A percentile compares a stretch with the other conserved stretches of the same genome.
phyloP scores from a whole-genome alignment of 2,329 filamentous ascomycete genomes.

The Pezicula carpinea region DNA sequence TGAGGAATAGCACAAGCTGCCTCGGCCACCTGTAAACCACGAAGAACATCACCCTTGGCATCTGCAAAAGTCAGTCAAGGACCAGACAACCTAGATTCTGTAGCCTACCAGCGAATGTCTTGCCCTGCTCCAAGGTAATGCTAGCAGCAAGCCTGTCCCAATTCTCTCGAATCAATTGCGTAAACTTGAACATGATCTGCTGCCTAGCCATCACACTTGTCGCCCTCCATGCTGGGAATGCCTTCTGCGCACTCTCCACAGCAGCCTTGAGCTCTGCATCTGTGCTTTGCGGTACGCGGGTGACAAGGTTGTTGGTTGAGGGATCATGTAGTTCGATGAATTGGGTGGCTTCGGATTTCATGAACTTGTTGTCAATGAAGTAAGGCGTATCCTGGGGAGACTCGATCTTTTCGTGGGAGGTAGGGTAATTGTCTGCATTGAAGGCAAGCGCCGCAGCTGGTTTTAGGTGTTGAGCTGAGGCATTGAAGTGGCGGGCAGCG shows the following conservation, averaged over 20 bases:
- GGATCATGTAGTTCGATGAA: conserved; percentile 81
- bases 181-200: conserved; percentile 85
- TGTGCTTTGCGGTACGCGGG: conserved; percentile 77
- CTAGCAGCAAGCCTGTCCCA: conserved; percentile 81
- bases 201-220: conserved; percentile 71
- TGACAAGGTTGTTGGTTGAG: conserved; percentile 81
- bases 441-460: conserved; percentile 49
- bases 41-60: conserved; percentile 74
- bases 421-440: conserved; percentile 60
- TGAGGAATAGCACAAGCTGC: conserved; percentile 76
- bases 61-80: conserved; percentile 37
- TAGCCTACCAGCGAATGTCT: conserved; percentile 61
- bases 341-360: conserved; percentile 60
- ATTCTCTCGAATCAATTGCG: conserved; percentile 73
- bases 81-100: neutral
- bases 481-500: conserved; percentile 50
- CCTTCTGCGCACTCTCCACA: conserved; percentile 70
- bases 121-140: conserved; percentile 84
- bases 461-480: conserved; percentile 50
- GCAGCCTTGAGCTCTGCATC: conserved; percentile 70
- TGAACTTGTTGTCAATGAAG: conserved; percentile 78
- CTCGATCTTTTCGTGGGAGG: conserved; percentile 65
- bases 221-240: conserved; percentile 68
- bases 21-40: conserved; percentile 81
- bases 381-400: conserved; percentile 68